phyloP scores from a whole-genome alignment of 352 stramenopile species.

The Blastocystis sp. region DNA sequence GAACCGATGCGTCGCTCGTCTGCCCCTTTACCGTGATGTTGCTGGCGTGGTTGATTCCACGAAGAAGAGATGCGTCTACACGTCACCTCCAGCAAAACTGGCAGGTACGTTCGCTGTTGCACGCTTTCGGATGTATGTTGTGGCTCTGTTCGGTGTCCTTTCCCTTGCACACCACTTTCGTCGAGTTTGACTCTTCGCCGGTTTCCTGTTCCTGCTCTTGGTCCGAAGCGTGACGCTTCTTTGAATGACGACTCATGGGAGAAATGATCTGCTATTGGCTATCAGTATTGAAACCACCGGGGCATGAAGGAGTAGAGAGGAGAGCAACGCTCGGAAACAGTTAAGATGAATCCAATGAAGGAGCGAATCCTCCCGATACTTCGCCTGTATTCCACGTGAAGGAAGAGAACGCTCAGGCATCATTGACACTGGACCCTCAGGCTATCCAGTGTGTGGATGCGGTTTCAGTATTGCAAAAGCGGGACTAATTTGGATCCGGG shows the following conservation, averaged over 20 bases:
- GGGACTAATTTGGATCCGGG: not conserved
- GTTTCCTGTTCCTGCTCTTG: not conserved
- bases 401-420: too few species aligned
- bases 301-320: too few species aligned
- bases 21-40: conserved; percentile 37
- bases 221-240: not conserved
- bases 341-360: too few species aligned
- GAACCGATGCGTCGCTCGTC: conserved; percentile 23
- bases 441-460: too few species aligned
- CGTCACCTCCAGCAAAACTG: not conserved
- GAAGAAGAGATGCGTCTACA: not conserved
- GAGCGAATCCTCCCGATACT: too few species aligned
- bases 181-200: not conserved
- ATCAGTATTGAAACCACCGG: too few species aligned
- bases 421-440: too few species aligned
- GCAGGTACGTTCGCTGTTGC: not conserved
- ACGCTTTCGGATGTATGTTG: not conserved
- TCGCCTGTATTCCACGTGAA: too few species aligned
- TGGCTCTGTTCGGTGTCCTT: not conserved
- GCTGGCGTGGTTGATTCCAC: not conserved
- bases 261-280: not conserved
- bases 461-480: not conserved
- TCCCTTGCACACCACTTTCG: not conserved
- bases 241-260: not conserved
- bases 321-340: too few species aligned